These are phyloP conservation scores for Mycena chlorophos DNA, from an alignment of 768 basidiomycete species.

Conservation along the genomic window DNA sequence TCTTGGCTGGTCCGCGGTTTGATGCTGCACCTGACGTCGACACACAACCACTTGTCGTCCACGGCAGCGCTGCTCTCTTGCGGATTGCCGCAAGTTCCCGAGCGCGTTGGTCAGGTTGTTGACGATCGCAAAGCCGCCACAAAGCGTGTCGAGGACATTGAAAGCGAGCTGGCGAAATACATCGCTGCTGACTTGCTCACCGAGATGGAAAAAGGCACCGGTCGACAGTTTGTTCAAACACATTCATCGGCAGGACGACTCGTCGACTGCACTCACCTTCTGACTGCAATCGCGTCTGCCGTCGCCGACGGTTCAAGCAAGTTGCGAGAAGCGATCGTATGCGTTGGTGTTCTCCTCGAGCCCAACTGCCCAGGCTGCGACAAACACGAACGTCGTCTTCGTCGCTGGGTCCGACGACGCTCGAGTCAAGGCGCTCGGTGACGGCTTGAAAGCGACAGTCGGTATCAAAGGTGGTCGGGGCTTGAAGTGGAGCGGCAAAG, in stretches of 20 bases:
- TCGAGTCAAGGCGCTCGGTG: slow-evolving; percentile 58
- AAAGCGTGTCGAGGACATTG: slow-evolving; percentile 69
- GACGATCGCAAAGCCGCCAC: slow-evolving; percentile 66
- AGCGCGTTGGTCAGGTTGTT: slow-evolving; percentile 65
- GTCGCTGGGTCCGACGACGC: slow-evolving; percentile 62
- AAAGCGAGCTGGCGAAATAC: slow-evolving; percentile 57
- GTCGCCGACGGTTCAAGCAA: slow-evolving; percentile 33
- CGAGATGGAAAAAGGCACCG: slow-evolving; percentile 34
- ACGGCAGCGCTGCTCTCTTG: slow-evolving; percentile 67
- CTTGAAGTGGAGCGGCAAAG: slow-evolving; percentile 74
- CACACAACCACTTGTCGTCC: slow-evolving; percentile 55
- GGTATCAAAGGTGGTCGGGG: slow-evolving; percentile 78
- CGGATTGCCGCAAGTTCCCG: slow-evolving; percentile 63
- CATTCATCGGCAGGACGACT: slow-evolving; percentile 63
- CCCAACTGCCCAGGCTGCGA: slow-evolving; percentile 52
- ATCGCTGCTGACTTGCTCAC: slow-evolving; percentile 45
- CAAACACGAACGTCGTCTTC: slow-evolving; percentile 56
- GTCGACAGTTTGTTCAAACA: slow-evolving; percentile 42
- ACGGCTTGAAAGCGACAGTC: slow-evolving; percentile 55
- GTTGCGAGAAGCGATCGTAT: slow-evolving; percentile 33
- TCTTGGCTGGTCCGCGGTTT: slow-evolving; percentile 82
- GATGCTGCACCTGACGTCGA: slow-evolving; percentile 56
- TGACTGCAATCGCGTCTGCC: slow-evolving; percentile 56
- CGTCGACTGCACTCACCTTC: slow-evolving; percentile 53
- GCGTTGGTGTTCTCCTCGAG: slow-evolving; percentile 62